These are phyloP conservation scores for Fusarium solani-melongenae DNA, from an alignment of 2,329 filamentous ascomycete genomes.

Conservation along the genomic window DNA sequence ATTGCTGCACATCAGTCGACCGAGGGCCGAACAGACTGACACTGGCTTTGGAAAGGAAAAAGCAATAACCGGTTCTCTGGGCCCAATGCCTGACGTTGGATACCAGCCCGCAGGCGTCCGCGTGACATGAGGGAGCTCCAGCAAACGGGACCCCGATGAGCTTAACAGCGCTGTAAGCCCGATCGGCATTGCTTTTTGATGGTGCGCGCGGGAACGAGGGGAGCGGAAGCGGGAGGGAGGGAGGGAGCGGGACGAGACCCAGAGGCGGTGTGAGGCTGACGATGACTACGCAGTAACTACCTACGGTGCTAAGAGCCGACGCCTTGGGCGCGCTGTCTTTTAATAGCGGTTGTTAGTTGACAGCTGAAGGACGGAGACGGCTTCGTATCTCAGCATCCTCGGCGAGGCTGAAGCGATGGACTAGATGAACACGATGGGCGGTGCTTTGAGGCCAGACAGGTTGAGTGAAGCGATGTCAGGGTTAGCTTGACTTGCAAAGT, in stretches of 20 bases:
- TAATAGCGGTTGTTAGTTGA: conserved; percentile 7
- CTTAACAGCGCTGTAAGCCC: conserved; percentile 15
- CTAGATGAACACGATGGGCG: neutral
- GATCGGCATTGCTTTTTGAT: conserved; percentile 29
- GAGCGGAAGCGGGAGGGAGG: conserved; percentile 38
- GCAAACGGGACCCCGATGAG: neutral
- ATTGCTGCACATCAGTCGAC: conserved; percentile 21
- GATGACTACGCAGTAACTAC: conserved; percentile 8
- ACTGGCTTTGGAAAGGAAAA: conserved; percentile 1
- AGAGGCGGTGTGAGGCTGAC: conserved; percentile 45
- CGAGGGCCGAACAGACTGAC: conserved; percentile 13
- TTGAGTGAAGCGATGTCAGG: conserved; percentile 5
- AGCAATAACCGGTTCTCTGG: conserved; percentile 15
- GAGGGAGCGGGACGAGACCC: conserved; percentile 42
- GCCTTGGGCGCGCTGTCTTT: conserved; percentile 18
- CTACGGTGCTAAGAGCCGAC: neutral
- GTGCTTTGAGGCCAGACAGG: conserved; percentile 3
- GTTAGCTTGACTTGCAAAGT: neutral
- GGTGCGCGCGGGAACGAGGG: conserved; percentile 42
- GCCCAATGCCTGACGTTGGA: conserved; percentile 13
- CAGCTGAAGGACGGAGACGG: conserved; percentile 27
- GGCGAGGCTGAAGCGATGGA: conserved; percentile 16
- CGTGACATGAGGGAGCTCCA: conserved; percentile 18
- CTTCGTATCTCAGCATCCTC: conserved; percentile 19
- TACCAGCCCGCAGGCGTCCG: conserved; percentile 9